Base-by-base conservation (phyloP, 768 basidiomycete species). In the Tulasnella sp. region DNA sequence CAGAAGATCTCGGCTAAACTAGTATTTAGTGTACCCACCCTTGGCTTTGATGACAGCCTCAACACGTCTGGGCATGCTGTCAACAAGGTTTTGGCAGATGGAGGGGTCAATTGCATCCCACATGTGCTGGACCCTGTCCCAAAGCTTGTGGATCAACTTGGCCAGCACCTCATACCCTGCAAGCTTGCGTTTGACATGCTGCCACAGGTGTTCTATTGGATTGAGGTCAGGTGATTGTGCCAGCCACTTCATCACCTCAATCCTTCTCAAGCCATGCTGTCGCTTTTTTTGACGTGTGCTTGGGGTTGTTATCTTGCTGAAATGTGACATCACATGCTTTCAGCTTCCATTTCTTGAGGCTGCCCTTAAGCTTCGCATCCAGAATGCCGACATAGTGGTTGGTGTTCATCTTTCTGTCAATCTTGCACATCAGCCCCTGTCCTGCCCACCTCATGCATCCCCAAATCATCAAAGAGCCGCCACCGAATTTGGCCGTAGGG, bases 201-300 rank as follows among this genome's bases (percentile, higher is more conserved):
- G 1, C 54, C 54, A 56, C 17, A 51, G 17, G 32, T 56, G 42
- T 32, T 56, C 54, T 21, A 56, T 56, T n/a, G 54, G 54, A 49
- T 56, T 56, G 43, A 56, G 40, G 32, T 56, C 54, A 7, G 43
- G 43, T 15, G 43, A 56, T 27, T 49, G 54, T 15, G 54, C 43
- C n/a, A 42, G 54, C 54, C 54, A 56, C n/a, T 15, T 25, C 15
- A 56, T n/a, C 23, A 46, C 19, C 32, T 49, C 19, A 49, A 56
- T 32, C 32, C 43, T 56, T 23, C 19, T 49, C 42, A 49, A 56
- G 49, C 54, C 54, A 56, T n/a, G 6, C 25, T 32, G 49, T 49
- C n/a, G 54, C 54, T 19, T 27, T 27, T 32, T 46, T 49, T 19
- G 6, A 21, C 15, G 54, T 56, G 43, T 56, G 54, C 35, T 53